A percentile compares a stretch with the other conserved stretches of the same genome.
phyloP scores from a whole-genome alignment of 1,284 basidiomycete species.

The Trichosporon sp. region DNA sequence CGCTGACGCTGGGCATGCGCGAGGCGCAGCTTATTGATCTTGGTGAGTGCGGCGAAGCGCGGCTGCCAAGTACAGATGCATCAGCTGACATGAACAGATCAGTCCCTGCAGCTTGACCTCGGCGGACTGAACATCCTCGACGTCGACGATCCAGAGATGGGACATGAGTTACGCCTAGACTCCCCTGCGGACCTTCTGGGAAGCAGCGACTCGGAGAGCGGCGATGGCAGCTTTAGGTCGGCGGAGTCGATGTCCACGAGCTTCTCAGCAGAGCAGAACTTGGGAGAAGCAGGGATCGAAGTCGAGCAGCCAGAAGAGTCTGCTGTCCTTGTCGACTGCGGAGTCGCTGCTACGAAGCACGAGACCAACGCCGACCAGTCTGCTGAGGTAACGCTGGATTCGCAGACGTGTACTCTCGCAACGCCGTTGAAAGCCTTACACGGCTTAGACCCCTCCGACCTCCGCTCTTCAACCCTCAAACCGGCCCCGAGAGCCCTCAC shows the following conservation, averaged over 20 bases:
- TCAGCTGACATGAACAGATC: constrained; percentile 7
- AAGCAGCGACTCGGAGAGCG: not conserved
- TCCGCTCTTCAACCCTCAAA: not conserved
- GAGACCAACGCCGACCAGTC: not conserved
- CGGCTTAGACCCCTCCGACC: not conserved
- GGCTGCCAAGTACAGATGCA: not conserved
- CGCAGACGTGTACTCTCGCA: not conserved
- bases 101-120: constrained; percentile 28
- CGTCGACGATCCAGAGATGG: constrained; percentile 35
- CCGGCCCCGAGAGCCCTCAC: not conserved
- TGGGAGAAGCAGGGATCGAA: too few relatives aligned
- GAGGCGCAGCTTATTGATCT: constrained; percentile 4
- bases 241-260: not conserved
- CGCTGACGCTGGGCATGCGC: constrained; percentile 13
- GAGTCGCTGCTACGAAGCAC: not conserved
- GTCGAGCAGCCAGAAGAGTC: not conserved
- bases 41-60: too few relatives aligned
- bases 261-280: too few relatives aligned
- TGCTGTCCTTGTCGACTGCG: not conserved
- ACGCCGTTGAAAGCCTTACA: not conserved
- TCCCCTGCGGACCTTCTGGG: not conserved
- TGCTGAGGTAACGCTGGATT: not conserved
- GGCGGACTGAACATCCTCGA: constrained; percentile 35
- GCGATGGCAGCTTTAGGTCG: not conserved
- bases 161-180: not conserved